Conservation (phyloP, 768 basidiomycete species). For the Mycena kentingensis region DNA sequence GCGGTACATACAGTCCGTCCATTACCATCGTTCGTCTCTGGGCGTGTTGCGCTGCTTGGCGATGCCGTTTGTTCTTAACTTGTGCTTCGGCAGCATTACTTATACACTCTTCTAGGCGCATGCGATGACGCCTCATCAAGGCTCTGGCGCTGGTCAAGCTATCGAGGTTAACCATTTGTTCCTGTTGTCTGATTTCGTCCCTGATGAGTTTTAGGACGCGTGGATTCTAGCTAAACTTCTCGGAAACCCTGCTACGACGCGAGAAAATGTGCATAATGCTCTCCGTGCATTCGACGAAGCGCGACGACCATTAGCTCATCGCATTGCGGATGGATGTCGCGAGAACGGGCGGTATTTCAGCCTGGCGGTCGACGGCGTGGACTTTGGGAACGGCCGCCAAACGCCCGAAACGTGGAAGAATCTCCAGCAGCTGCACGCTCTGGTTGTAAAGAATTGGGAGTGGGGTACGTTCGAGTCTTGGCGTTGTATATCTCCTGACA, state of each 20-base stretch:
- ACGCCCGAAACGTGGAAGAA: conserved; percentile 25
- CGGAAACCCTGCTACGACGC: conserved; percentile 44
- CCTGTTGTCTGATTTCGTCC: conserved; percentile 23
- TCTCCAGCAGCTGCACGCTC: conserved; percentile 41
- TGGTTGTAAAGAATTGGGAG: conserved; percentile 55
- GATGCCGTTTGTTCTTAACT: conserved; percentile 45
- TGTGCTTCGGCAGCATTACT: conserved; percentile 3
- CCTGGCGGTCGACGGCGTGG: conserved; percentile 35
- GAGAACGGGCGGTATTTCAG: conserved; percentile 46
- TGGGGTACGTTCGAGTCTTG: too few species aligned
- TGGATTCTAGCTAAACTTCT: conserved; percentile 47
- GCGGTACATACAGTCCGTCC: conserved; percentile 61
- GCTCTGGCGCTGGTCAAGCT: conserved; percentile 60
- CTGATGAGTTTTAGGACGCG: conserved; percentile 46
- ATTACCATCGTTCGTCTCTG: conserved; percentile 52
- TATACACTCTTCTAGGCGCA: conserved; percentile 48
- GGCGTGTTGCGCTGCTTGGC: conserved; percentile 49
- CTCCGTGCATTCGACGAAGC: conserved; percentile 51
- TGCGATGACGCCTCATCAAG: conserved; percentile 57
- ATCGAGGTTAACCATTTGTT: conserved; percentile 44
- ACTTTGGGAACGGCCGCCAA: conserved; percentile 16
- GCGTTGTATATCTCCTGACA: conserved; percentile 7
- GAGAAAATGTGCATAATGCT: conserved; percentile 33
- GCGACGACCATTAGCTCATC: conserved; percentile 46
- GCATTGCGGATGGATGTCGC: conserved; percentile 41